Base-by-base conservation (phyloP, 148 eudicot species). In the Pharnaceum exiguum region DNA sequence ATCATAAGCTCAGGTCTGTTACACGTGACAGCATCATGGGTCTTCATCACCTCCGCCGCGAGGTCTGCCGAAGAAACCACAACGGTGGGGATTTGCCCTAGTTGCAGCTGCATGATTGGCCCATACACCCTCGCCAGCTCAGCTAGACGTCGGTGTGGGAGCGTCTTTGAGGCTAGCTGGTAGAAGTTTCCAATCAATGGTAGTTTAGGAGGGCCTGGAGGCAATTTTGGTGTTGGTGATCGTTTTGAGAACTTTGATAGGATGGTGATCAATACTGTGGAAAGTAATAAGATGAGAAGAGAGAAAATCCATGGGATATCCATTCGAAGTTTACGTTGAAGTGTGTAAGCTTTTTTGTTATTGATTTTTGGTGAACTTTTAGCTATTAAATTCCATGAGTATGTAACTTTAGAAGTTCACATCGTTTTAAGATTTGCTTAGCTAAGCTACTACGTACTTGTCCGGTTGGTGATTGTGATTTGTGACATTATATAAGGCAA, bases 21-120 rank as follows among this genome's bases (percentile, higher is more conserved):
- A 23, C 70, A 60, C 29, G 67, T 67, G 24, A 33, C 55, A 0
- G 40, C n/a, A 17, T 76, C 80, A 24, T 76, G 73, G 2, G 73
- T 70, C 8, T 63, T 71, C 72, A 76, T 46, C 5, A 73, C 52
- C 37, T 60, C 58, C 16, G 13, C 62, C 0, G 72, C 72, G 63
- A 62, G 44, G 7, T 57, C 68, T 2, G 63, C 40, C 4, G 77
- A 67, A 1, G 77, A 26, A 0, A 73, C 51, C 0, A 73, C 57
- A 0, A 73, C 4, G 0, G 72, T 57, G 19, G 63, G 52, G 0
- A 73, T 46, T 31, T 65, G 26, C 1, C 77, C 72, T 7, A 73
- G 56, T 12, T 67, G 68, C 0, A 73, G 59, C 21, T 21, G 27
- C 72, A 73, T 62, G 37, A 67, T 36, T 15, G 43, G 69, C 15